phyloP scores from a whole-genome alignment of 2,329 filamentous ascomycete genomes.

The Myrmaecium sp. region DNA sequence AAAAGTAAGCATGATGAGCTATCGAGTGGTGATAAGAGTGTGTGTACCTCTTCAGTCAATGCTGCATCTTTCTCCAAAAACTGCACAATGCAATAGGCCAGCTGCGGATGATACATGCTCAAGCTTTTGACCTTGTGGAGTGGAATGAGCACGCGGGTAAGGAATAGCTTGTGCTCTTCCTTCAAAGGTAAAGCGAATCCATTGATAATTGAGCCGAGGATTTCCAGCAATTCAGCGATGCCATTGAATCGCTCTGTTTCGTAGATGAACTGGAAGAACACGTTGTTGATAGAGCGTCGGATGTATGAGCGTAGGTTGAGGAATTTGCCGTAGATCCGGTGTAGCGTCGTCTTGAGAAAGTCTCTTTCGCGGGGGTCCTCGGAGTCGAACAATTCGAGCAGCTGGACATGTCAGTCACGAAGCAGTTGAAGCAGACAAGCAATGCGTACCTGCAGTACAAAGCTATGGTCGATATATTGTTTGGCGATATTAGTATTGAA shows the following conservation, averaged over 20 bases:
- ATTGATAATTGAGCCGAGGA: constrained; percentile 96
- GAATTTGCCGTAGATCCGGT: constrained; percentile 98
- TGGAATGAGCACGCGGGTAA: constrained; percentile 82
- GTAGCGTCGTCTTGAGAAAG: constrained; percentile 93
- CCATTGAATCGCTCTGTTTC: constrained; percentile 98
- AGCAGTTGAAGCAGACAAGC: background rate
- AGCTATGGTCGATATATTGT: constrained; percentile 95
- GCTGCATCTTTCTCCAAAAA: constrained; percentile 96
- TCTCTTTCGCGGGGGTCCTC: constrained; percentile 93
- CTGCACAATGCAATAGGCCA: constrained; percentile 97
- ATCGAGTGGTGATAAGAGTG: constrained; percentile 3
- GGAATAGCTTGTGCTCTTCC: constrained; percentile 96
- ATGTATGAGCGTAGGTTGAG: constrained; percentile 95
- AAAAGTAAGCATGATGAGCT: constrained; percentile 2
- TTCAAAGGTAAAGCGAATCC: constrained; percentile 92
- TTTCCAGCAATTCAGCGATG: constrained; percentile 90
- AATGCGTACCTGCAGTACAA: constrained; percentile 56
- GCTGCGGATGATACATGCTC: constrained; percentile 98
- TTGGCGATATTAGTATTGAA: constrained; percentile 99
- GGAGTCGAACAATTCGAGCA: constrained; percentile 96
- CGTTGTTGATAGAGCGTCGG: constrained; percentile 96
- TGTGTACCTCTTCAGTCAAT: constrained; percentile 81
- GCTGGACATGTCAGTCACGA: constrained; percentile 26
- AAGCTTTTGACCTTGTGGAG: constrained; percentile 97
- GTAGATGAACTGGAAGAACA: constrained; percentile 99